A percentile compares a stretch with the other conserved stretches of the same genome.
Conservation (phyloP, 768 basidiomycete species). For the Jaapia argillacea region DNA sequence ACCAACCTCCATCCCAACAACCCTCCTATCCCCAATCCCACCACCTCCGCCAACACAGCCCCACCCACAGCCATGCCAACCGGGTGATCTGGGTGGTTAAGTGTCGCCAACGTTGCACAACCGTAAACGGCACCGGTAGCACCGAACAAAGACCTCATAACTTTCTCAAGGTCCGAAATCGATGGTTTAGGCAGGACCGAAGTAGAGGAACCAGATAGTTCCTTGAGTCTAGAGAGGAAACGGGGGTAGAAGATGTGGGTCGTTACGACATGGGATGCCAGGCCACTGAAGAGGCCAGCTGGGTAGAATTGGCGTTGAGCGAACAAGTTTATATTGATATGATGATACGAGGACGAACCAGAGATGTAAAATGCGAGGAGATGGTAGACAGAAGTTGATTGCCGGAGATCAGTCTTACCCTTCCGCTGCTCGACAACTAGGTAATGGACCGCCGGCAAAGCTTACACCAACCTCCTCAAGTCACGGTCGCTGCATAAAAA, state of each 20-base stretch:
- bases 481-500: not conserved
- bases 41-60: conserved; percentile 64
- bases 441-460: conserved; percentile 53
- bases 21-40: conserved; percentile 69
- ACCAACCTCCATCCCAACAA: conserved; percentile 81
- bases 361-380: conserved; percentile 77
- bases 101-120: conserved; percentile 61
- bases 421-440: conserved; percentile 39
- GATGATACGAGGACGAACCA: conserved; percentile 41
- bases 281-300: conserved; percentile 75
- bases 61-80: conserved; percentile 60
- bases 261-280: conserved; percentile 65
- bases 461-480: conserved; percentile 22
- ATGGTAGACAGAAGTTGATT: conserved; percentile 66
- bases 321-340: not conserved
- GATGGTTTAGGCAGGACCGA: conserved; percentile 17
- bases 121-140: conserved; percentile 85
- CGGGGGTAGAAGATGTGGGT: conserved; percentile 68
- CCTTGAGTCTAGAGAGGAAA: conserved; percentile 41
- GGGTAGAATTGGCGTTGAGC: no score
- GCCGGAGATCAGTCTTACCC: conserved; percentile 35
- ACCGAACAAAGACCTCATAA: conserved; percentile 61
- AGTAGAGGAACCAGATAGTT: conserved; percentile 20
- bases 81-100: conserved; percentile 78
- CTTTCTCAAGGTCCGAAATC: conserved; percentile 5